These are phyloP conservation scores for Hawksworthiomyces lignivorus DNA, from an alignment of 2,329 filamentous ascomycete genomes.

Conservation along the genomic window DNA sequence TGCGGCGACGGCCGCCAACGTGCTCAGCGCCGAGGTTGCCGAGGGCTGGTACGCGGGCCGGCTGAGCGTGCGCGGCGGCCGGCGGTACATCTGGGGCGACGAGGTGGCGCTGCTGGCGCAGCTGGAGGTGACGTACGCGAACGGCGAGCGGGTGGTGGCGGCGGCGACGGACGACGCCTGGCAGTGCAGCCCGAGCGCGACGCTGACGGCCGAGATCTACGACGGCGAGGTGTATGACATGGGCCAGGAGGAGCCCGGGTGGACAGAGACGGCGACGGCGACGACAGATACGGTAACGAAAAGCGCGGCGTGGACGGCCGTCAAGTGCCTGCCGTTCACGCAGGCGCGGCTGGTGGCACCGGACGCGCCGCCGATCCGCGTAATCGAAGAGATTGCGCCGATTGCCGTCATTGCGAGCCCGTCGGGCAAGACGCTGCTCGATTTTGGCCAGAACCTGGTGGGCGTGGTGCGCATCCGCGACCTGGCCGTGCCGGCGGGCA, in stretches of 20 bases:
- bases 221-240: conserved; percentile 45
- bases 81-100: conserved; percentile 31
- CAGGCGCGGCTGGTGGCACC: conserved; percentile 30
- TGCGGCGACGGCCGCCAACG: conserved; percentile 13
- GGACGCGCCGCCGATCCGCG: conserved; percentile 37
- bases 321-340: conserved; percentile 20
- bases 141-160: conserved; percentile 14
- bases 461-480: conserved; percentile 34
- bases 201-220: conserved; percentile 38
- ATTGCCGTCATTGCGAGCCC: conserved; percentile 23
- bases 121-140: conserved; percentile 22
- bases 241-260: conserved; percentile 17
- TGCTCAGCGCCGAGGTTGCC: conserved; percentile 30
- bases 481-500: conserved; percentile 23
- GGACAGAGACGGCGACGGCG: neutral
- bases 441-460: conserved; percentile 54
- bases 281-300: too few species aligned
- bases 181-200: conserved; percentile 18
- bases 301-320: neutral
- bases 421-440: conserved; percentile 39
- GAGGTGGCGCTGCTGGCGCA: conserved; percentile 31
- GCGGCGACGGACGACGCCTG: conserved; percentile 6
- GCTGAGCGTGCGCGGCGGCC: conserved; percentile 17
- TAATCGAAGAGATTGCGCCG: conserved; percentile 23
- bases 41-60: conserved; percentile 38